These are phyloP conservation scores for Camelina neglecta DNA, from an alignment of 345 rosid species.

Conservation along the genomic window DNA sequence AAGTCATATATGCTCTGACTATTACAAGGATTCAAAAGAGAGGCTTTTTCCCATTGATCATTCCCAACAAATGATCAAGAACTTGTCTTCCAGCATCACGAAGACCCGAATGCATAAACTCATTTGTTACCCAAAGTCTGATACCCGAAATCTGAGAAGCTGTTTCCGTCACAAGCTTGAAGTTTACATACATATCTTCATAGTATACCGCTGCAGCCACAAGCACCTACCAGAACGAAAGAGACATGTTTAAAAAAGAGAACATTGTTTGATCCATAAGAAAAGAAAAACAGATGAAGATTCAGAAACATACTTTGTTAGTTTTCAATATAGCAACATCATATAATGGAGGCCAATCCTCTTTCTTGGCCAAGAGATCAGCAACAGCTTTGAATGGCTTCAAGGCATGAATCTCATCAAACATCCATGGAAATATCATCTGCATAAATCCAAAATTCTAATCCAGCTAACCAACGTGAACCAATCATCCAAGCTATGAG, in stretches of 20 bases:
- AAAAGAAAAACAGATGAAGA: not conserved
- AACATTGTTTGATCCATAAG: not conserved
- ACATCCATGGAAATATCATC: conserved; percentile 93
- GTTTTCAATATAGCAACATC: conserved; percentile 51
- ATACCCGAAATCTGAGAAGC: conserved; percentile 72
- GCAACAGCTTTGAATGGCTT: conserved; percentile 73
- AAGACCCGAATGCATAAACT: conserved; percentile 94
- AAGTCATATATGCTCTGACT: not conserved
- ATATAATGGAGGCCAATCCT: conserved; percentile 83
- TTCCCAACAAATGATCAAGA: conserved; percentile 78
- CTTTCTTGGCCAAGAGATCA: conserved; percentile 72
- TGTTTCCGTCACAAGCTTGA: conserved; percentile 82
- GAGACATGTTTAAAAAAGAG: conserved; percentile 11
- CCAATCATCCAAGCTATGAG: conserved; percentile 11
- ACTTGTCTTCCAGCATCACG: conserved; percentile 77
- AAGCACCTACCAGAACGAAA: conserved; percentile 60
- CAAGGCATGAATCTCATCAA: conserved; percentile 80
- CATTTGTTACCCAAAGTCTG: conserved; percentile 83
- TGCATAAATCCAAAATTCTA: conserved; percentile 33
- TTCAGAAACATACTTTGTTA: conserved; percentile 59
- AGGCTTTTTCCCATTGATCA: conserved; percentile 42
- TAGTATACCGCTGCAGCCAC: conserved; percentile 89
- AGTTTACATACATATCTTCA: conserved; percentile 87
- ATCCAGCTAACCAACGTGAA: conserved; percentile 8
- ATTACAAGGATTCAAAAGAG: conserved; percentile 52